Conservation (phyloP, 768 basidiomycete species). For the Coprinellus micaceus region DNA sequence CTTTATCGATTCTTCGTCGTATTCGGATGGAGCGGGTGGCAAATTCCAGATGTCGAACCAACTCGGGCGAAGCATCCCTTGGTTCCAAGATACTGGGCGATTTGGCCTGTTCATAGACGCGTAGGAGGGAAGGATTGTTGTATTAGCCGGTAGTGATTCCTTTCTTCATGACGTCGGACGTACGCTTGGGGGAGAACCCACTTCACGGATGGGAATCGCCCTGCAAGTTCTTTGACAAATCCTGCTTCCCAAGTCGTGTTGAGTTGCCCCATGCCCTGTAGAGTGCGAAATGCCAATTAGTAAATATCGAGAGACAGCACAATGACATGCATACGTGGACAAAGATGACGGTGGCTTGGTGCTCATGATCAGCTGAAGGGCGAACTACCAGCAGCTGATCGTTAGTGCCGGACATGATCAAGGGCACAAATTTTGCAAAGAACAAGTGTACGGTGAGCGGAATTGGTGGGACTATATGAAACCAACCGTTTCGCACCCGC, state of each 20-base stretch:
- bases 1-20: slow-evolving; percentile 24
- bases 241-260: slow-evolving; percentile 25
- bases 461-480: too few species aligned
- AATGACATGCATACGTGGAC: slow-evolving; percentile 47
- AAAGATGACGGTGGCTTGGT: slow-evolving; percentile 66
- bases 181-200: slow-evolving; percentile 39
- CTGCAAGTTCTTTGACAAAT: slow-evolving; percentile 22
- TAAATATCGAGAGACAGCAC: background rate
- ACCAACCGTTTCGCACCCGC: too few species aligned
- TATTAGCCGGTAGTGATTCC: background rate
- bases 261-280: slow-evolving; percentile 32
- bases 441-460: too few species aligned
- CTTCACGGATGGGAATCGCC: slow-evolving; percentile 26
- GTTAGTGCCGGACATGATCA: too few species aligned
- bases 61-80: slow-evolving; percentile 24
- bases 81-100: slow-evolving; percentile 19
- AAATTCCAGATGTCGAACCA: slow-evolving; percentile 37
- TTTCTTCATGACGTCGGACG: background rate
- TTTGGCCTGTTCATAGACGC: slow-evolving; percentile 8
- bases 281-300: background rate
- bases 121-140: background rate
- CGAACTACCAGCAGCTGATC: background rate
- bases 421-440: too few species aligned
- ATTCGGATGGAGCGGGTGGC: slow-evolving; percentile 28
- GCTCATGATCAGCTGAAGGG: slow-evolving; percentile 24